A percentile compares a stretch with the other conserved stretches of the same genome.
Conservation (phyloP, 2,329 filamentous ascomycete genomes). For the Penicillium nordicum region DNA sequence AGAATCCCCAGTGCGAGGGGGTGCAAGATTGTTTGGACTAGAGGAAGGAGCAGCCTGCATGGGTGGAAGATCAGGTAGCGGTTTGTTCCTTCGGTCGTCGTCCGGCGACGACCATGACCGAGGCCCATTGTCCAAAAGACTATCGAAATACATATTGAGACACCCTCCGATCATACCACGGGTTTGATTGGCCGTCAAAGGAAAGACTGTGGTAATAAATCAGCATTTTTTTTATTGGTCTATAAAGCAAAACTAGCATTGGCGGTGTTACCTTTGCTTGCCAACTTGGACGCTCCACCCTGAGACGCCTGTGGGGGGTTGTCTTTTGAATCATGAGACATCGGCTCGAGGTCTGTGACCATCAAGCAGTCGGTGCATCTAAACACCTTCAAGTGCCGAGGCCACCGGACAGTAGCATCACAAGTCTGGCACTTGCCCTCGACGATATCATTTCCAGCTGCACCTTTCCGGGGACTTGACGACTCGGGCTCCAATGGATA, state of each 20-base stretch:
- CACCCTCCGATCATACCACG: slow-evolving; percentile 56
- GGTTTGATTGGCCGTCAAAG: slow-evolving; percentile 60
- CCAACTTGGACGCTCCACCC: background rate
- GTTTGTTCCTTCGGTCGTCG: slow-evolving; percentile 11
- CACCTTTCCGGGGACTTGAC: slow-evolving; percentile 40
- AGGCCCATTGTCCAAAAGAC: slow-evolving; percentile 33
- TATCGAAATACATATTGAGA: slow-evolving; percentile 50
- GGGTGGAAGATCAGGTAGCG: slow-evolving; percentile 12
- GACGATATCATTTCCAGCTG: slow-evolving; percentile 56
- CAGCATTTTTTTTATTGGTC: background rate
- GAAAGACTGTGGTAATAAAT: slow-evolving; percentile 31
- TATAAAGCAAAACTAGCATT: background rate
- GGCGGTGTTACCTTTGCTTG: slow-evolving; percentile 12
- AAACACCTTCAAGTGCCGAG: slow-evolving; percentile 67
- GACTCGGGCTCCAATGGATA: slow-evolving; percentile 34
- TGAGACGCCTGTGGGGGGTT: background rate
- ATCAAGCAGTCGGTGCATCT: slow-evolving; percentile 80
- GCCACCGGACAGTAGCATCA: slow-evolving; percentile 75
- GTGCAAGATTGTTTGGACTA: slow-evolving; percentile 16
- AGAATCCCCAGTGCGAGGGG: slow-evolving; percentile 16
- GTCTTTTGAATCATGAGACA: slow-evolving; percentile 21
- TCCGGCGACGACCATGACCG: slow-evolving; percentile 20
- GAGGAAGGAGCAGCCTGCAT: slow-evolving; percentile 9
- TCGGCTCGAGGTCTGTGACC: slow-evolving; percentile 70
- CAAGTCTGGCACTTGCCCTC: slow-evolving; percentile 83